Evolutionary conservation across 768 basidiomycete genomes (phyloP).

Genomic region (Collybiopsis luxurians): DNA sequence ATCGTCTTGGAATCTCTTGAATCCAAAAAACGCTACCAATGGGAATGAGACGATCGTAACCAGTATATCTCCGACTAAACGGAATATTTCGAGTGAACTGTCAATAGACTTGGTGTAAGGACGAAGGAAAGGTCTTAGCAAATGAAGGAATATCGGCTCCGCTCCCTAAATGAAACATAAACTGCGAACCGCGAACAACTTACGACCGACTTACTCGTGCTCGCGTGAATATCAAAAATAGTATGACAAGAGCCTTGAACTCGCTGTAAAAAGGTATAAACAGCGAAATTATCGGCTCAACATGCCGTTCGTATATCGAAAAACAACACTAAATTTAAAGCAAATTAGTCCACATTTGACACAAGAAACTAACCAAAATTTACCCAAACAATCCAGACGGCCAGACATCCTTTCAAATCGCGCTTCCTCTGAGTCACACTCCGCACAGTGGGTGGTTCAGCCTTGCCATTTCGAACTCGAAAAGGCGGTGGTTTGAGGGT

Average conservation of each 20-base stretch:
- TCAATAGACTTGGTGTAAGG: constrained; percentile 73
- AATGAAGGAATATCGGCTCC: constrained; percentile 79
- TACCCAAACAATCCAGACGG: constrained; percentile 88
- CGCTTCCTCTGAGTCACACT: constrained; percentile 77
- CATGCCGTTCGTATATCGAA: constrained; percentile 60
- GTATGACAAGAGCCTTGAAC: constrained; percentile 67
- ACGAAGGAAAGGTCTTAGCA: constrained; percentile 75
- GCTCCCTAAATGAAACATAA: constrained; percentile 54
- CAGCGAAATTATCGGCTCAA: constrained; percentile 63
- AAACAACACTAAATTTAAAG: constrained; percentile 54
- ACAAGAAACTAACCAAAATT: constrained; percentile 14
- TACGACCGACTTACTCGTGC: constrained; percentile 54
- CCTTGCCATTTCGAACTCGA: constrained; percentile 41
- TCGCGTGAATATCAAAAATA: constrained; percentile 76
- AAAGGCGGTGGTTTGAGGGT: constrained; percentile 66
- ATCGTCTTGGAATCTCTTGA: background rate
- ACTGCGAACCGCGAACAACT: background rate
- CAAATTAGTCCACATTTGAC: background rate
- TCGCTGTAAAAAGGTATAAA: constrained; percentile 85
- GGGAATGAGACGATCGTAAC: constrained; percentile 41
- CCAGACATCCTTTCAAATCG: constrained; percentile 80
- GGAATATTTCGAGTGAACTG: constrained; percentile 53
- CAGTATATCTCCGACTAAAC: constrained; percentile 64
- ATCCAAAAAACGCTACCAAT: constrained; percentile 21
- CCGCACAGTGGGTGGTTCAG: constrained; percentile 58